phyloP scores from a whole-genome alignment of 768 basidiomycete genomes.

The Jaapia argillacea region DNA sequence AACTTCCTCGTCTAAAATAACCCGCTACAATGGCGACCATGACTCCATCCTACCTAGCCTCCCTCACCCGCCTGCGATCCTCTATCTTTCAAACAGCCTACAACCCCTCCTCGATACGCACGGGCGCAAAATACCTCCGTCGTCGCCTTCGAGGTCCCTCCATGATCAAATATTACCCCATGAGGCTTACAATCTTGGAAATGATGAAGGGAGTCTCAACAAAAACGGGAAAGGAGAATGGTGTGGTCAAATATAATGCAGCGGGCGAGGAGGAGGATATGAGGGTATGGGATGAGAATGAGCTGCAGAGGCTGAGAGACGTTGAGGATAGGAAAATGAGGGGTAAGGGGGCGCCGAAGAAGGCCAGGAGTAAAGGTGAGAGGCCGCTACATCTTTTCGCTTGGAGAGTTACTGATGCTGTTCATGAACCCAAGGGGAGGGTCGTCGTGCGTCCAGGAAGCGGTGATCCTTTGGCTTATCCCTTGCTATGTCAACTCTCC shows the following conservation, averaged over 20 bases:
- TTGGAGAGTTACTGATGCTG: background rate
- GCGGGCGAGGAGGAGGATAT: slow-evolving; percentile 9
- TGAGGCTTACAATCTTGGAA: slow-evolving; percentile 41
- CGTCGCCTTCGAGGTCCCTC: slow-evolving; percentile 75
- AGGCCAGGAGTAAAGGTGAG: slow-evolving; percentile 61
- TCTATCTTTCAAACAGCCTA: slow-evolving; percentile 79
- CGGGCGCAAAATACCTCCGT: slow-evolving; percentile 88
- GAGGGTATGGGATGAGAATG: slow-evolving; percentile 51
- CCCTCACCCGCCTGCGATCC: slow-evolving; percentile 57
- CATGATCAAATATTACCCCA: slow-evolving; percentile 79
- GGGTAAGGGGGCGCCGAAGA: slow-evolving; percentile 80
- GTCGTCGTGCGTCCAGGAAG: slow-evolving; percentile 38
- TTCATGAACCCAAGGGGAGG: slow-evolving; percentile 31
- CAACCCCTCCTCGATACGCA: slow-evolving; percentile 74
- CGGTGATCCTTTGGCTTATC: no score
- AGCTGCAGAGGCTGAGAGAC: slow-evolving; percentile 60
- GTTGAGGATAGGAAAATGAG: slow-evolving; percentile 57
- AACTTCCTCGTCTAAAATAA: no score
- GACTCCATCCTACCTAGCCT: slow-evolving; percentile 41
- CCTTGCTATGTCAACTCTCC: no score
- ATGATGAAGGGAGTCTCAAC: no score
- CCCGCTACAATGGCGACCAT: slow-evolving; percentile 32
- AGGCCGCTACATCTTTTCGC: slow-evolving; percentile 7
- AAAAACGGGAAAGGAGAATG: slow-evolving; percentile 45
- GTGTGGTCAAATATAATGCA: no score